Conservation (phyloP, 2,329 filamentous ascomycete genomes). For the Ceratocystis albifundus region DNA sequence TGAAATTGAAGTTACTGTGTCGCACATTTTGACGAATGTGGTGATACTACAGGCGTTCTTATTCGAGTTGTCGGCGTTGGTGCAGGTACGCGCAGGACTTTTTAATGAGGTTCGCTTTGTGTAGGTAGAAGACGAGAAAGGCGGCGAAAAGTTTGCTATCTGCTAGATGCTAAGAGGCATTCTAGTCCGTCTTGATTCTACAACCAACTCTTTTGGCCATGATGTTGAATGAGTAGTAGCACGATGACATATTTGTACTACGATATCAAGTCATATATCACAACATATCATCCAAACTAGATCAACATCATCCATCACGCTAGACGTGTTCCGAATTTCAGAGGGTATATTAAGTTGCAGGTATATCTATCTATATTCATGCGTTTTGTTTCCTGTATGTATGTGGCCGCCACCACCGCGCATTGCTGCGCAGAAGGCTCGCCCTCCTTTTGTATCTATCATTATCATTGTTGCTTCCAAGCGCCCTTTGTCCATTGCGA, state of each 20-base stretch:
- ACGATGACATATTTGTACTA: too few species aligned
- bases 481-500: too few species aligned
- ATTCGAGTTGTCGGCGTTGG: conserved; percentile 60
- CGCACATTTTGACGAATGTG: conserved; percentile 68
- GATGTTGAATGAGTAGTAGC: too few species aligned
- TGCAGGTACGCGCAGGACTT: conserved; percentile 61
- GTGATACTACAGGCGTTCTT: conserved; percentile 71
- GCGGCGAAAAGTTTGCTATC: not conserved
- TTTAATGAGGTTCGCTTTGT: conserved; percentile 64
- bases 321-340: not conserved
- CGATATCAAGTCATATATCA: not conserved
- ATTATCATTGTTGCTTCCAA: too few species aligned
- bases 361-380: not conserved
- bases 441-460: too few species aligned
- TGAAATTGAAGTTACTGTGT: conserved; percentile 50
- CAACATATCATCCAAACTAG: not conserved
- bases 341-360: not conserved
- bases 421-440: too few species aligned
- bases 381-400: not conserved
- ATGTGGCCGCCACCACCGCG: not conserved
- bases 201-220: too few species aligned
- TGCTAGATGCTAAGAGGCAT: too few species aligned
- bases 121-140: conserved; percentile 11
- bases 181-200: too few species aligned
- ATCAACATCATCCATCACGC: not conserved